phyloP scores from a whole-genome alignment of 2,329 filamentous ascomycete genomes.

The Cladophialophora exuberans region DNA sequence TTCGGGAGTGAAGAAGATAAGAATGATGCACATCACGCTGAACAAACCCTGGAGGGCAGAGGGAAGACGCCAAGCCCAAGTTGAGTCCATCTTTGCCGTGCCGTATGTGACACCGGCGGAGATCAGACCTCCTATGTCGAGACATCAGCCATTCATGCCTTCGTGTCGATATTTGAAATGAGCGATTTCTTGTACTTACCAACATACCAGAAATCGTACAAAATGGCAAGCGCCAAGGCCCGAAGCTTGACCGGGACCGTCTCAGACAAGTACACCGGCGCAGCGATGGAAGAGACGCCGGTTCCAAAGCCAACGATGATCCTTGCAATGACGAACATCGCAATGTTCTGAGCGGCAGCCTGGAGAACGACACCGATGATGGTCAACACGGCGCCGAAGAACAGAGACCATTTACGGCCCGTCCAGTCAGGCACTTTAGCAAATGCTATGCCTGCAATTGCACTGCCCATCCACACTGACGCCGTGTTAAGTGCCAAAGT shows the following conservation, averaged over 20 bases:
- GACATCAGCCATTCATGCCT: background rate
- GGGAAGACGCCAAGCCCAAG: constrained; percentile 53
- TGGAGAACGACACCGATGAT: constrained; percentile 53
- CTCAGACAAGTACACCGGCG: constrained; percentile 55
- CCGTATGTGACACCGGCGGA: constrained; percentile 54
- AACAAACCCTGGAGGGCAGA: constrained; percentile 49
- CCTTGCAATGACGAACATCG: constrained; percentile 55
- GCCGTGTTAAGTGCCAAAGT: constrained; percentile 61
- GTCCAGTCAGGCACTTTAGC: constrained; percentile 48
- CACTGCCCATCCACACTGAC: constrained; percentile 57
- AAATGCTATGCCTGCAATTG: constrained; percentile 49
- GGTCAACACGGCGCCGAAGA: constrained; percentile 46
- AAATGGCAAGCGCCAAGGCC: constrained; percentile 22
- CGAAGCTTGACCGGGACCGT: constrained; percentile 34
- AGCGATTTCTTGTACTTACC: constrained; percentile 13
- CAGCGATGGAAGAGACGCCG: constrained; percentile 48
- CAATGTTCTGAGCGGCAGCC: constrained; percentile 54
- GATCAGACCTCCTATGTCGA: constrained; percentile 45
- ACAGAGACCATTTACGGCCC: constrained; percentile 50
- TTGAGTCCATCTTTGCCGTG: constrained; percentile 42
- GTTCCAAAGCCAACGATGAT: constrained; percentile 54
- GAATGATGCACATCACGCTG: constrained; percentile 44
- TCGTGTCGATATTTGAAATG: too few relatives aligned
- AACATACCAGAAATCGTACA: constrained; percentile 27
- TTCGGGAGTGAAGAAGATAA: constrained; percentile 52